Evolutionary conservation across 805 yeast genomes (phyloP).

Genomic region (Kodamaea lidongshanica): DNA sequence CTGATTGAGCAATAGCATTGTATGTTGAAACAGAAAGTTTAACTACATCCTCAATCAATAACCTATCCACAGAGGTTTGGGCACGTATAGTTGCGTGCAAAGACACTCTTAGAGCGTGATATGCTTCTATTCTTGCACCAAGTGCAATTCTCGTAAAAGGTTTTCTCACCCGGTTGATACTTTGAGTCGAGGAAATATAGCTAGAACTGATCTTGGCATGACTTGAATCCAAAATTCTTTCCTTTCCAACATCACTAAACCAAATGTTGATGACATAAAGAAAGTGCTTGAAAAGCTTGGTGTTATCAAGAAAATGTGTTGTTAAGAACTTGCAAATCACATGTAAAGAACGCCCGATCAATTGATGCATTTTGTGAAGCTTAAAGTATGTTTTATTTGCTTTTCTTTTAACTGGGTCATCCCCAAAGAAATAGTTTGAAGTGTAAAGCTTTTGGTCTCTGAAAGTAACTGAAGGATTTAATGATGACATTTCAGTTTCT

Average conservation of each 20-base stretch:
- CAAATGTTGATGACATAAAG: conserved; percentile 65
- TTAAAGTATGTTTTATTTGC: conserved; percentile 25
- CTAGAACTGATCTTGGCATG: conserved; percentile 52
- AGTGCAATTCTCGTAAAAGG: conserved; percentile 73
- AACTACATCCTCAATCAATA: conserved; percentile 60
- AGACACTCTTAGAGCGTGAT: conserved; percentile 68
- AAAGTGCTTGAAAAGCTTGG: conserved; percentile 54
- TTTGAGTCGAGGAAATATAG: conserved; percentile 53
- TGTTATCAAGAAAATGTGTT: conserved; percentile 53
- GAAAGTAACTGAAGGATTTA: conserved; percentile 50
- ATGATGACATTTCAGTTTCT: conserved; percentile 38
- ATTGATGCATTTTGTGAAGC: conserved; percentile 56
- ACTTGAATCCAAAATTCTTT: conserved; percentile 52
- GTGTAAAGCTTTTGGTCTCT: conserved; percentile 59
- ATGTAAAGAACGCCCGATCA: conserved; percentile 62
- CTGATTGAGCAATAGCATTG: conserved; percentile 59
- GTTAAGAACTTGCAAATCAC: conserved; percentile 43
- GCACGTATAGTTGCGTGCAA: conserved; percentile 68
- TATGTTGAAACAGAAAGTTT: conserved; percentile 63
- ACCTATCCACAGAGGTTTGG: conserved; percentile 58
- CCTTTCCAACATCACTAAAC: conserved; percentile 76
- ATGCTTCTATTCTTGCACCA: conserved; percentile 67
- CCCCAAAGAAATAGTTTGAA: conserved; percentile 52
- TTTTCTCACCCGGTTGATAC: conserved; percentile 55
- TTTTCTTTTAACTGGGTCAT: conserved; percentile 40